Evolutionary conservation across 257 asterid species (phyloP).

Genomic region (Salvia miltiorrhiza): DNA sequence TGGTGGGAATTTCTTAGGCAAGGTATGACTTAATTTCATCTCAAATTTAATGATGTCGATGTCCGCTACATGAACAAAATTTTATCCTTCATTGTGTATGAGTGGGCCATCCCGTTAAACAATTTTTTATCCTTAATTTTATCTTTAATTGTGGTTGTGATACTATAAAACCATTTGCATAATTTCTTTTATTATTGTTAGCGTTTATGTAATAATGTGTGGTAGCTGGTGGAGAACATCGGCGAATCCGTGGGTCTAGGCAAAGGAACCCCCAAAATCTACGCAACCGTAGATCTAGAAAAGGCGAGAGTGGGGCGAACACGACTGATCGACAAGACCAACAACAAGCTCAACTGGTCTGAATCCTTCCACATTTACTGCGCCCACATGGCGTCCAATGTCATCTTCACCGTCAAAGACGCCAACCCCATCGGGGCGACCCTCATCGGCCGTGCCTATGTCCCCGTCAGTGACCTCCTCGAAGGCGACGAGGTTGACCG

Average conservation of each 20-base stretch:
- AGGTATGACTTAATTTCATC: slow-evolving; percentile 27
- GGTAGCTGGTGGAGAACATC: slow-evolving; percentile 55
- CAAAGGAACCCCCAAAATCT: slow-evolving; percentile 52
- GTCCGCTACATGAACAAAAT: not conserved
- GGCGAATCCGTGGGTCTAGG: slow-evolving; percentile 66
- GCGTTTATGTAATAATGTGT: not conserved
- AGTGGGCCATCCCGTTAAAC: too few species aligned
- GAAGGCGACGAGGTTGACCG: slow-evolving; percentile 71
- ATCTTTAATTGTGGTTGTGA: too few species aligned
- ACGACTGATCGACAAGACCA: slow-evolving; percentile 52
- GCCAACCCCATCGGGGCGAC: slow-evolving; percentile 74
- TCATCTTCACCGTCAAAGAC: slow-evolving; percentile 66
- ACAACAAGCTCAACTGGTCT: slow-evolving; percentile 58
- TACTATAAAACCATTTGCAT: too few species aligned
- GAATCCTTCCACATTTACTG: slow-evolving; percentile 80
- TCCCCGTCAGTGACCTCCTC: slow-evolving; percentile 54
- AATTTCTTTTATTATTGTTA: too few species aligned
- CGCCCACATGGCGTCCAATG: slow-evolving; percentile 60
- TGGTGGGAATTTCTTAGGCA: slow-evolving; percentile 35
- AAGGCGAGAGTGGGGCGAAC: slow-evolving; percentile 78
- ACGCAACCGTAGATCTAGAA: slow-evolving; percentile 72
- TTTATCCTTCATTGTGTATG: too few species aligned
- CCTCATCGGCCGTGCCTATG: slow-evolving; percentile 71
- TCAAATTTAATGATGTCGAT: too few species aligned
- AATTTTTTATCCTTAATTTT: too few species aligned